phyloP scores from a whole-genome alignment of 1,284 basidiomycete genomes.

The Sparassis latifolia region DNA sequence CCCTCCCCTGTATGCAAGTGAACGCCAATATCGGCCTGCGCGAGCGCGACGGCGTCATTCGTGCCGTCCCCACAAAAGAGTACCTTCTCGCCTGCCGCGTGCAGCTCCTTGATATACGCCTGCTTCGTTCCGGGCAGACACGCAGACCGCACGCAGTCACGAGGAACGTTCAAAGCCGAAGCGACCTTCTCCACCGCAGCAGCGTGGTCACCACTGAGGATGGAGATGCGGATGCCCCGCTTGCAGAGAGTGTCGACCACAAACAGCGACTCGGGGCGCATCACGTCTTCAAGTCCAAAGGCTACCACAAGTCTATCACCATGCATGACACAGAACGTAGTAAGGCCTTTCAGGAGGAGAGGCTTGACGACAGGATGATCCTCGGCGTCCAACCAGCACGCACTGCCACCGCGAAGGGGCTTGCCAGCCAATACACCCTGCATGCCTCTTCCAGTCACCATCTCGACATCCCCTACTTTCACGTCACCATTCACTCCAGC shows the following conservation, averaged over 20 bases:
- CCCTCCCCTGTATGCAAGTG: slow-evolving; percentile 38
- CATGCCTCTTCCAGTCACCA: slow-evolving; percentile 33
- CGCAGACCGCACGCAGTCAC: slow-evolving; percentile 36
- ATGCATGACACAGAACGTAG: slow-evolving; percentile 31
- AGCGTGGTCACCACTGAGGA: slow-evolving; percentile 50
- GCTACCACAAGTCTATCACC: slow-evolving; percentile 27
- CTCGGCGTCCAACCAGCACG: slow-evolving; percentile 25
- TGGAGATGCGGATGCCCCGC: slow-evolving; percentile 35
- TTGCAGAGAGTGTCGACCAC: slow-evolving; percentile 33
- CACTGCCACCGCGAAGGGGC: slow-evolving; percentile 30
- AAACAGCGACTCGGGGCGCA: slow-evolving; percentile 36
- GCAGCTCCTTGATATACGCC: slow-evolving; percentile 33
- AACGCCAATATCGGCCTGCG: slow-evolving; percentile 43
- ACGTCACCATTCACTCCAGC: background rate
- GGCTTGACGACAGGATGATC: slow-evolving; percentile 15
- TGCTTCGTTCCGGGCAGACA: slow-evolving; percentile 49
- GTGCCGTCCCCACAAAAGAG: slow-evolving; percentile 43
- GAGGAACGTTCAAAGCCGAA: slow-evolving; percentile 30
- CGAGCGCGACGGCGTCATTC: slow-evolving; percentile 48
- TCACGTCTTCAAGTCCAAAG: slow-evolving; percentile 43
- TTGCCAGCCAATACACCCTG: slow-evolving; percentile 22
- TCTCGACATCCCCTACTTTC: slow-evolving; percentile 12
- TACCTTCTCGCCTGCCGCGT: slow-evolving; percentile 23
- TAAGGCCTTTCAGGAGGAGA: slow-evolving; percentile 23
- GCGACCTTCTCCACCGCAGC: slow-evolving; percentile 45